Evolutionary conservation across 129 eudicot species (phyloP), one percentile per base, ranked within the genome.

Genomic region (Oenanthe sinensis): DNA sequence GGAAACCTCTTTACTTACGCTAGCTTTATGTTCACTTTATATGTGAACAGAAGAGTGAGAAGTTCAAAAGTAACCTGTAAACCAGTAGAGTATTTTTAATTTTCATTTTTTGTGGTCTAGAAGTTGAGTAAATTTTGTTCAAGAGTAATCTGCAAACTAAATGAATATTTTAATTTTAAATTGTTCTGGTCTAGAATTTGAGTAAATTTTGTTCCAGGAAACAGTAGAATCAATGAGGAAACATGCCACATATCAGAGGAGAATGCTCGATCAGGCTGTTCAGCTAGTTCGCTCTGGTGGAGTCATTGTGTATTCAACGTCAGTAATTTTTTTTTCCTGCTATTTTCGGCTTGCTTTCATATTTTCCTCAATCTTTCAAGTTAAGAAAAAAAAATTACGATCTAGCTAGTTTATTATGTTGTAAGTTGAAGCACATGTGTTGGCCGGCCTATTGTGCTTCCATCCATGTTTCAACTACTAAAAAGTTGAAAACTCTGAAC

Each of bases 221-320:
- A 91, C 92, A 43, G 30, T 95, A 71, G 91, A 90, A 77, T 95
- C 98, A 70, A 84, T 95, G 81, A 88, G 96, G 80, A 87, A 82
- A 52, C 92, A 91, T 78, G 91, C 92, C 74, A 88, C 82, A 85
- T 95, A 95, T 77, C 98, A 95, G 82, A 92, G 83, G 80, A 85
- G 87, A 45, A 91, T 95, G 98, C 86, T 95, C 75, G 97, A 95
- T 79, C 96, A 95, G 85, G 98, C 97, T 40, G 97, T 90, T 78
- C 98, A 95, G 79, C 86, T 95, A 10, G 98, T 92, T 83, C 96
- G 95, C 43, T 88, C 97, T 67, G 98, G 98, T 81, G 98, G 98
- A 78, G 97, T 95, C 79, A 69, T 95, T 28, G 98, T 95, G 43
- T 95, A 95, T 82, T 95, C 98, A n/a, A 95, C 98, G 89, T 91